Evolutionary conservation across 805 yeast species (phyloP), one percentile per base, ranked within the genome.

Genomic region (Candida loeiensis): DNA sequence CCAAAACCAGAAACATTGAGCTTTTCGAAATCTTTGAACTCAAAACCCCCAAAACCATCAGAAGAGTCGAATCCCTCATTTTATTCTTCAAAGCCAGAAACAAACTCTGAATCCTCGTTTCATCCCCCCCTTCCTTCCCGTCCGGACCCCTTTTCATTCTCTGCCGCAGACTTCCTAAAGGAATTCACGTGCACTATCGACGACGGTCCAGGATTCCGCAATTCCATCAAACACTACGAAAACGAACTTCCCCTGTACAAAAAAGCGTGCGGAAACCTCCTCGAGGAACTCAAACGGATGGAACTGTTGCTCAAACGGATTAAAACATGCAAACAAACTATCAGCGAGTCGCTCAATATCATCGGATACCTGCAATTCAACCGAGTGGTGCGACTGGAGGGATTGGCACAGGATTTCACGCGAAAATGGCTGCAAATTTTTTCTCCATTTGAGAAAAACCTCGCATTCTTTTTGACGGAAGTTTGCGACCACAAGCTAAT

Each of bases 121-220:
- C 24, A 21, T 9, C 24, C 24, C 9, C 24, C 6, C 24, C 24
- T 9, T 21, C 24, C 6, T 21, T 9, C 24, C 9, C 24, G 9
- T 9, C 24, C 24, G 6, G 9, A 21, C 24, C 24, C 31, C 5
- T 12, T 13, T 11, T 20, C 25, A 25, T 36, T 44, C 28, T 36
- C 36, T 17, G 31, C 45, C 6, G 31, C 36, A 2, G 59, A 61
- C 21, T 58, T 54, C 39, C 54, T 61, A 33, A 54, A 46, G 26
- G 65, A 55, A 4, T 68, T 65, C 41, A 54, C 46, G 24, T 66
- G 67, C 41, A 56, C 52, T 26, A 51, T 65, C 13, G 69, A 67
- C 34, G 74, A 69, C 45, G 74, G 74, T 0, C 74, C 74, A 4
- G 71, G 66, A 36, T 68, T 69, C 39, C 47, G 74, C 19, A 59